Base-by-base conservation (phyloP, 257 asterid genomes). In the Gynochthodes officinalis region DNA sequence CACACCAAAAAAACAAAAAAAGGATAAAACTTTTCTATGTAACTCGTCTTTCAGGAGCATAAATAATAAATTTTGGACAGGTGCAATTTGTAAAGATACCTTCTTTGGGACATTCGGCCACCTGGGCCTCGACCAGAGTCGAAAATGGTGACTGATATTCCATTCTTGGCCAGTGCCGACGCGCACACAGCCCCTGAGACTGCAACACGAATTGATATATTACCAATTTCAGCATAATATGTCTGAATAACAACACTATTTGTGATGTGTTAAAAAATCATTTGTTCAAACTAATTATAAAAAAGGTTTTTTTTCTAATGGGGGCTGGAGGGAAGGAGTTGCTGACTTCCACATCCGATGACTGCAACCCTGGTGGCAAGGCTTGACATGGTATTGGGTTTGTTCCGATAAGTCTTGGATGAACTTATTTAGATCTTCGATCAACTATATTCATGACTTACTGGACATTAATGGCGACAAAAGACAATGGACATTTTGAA, bases 171-270 rank as follows among this genome's bases (percentile, higher is more conserved):
- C 60, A 93, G 84, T 65, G 84, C 76, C 13, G 97, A 93, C 18
- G 95, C 95, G 75, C 98, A 90, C 10, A 93, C 96, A 16, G 98
- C 88, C 78, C 98, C 98, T 40, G 98, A 87, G 81, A 93, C 98
- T 93, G 90, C 73, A 70, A 61, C 42, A 50, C 15, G n/a, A 19
- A 4, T 50, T 21, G 3, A 50, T 50, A 50, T 11, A 50, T 25
- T 19, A 13, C 23, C 66, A 60, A 33, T n/a, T n/a, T n/a, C n/a
- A n/a, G n/a, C n/a, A n/a, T n/a, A n/a, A n/a, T n/a, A n/a, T n/a
- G n/a, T n/a, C n/a, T n/a, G n/a, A n/a, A n/a, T n/a, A n/a, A n/a
- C n/a, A n/a, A n/a, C n/a, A n/a, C n/a, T n/a, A 60, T 60, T 19
- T 46, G 52, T 10, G 10, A 32, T 21, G n/a, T n/a, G n/a, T n/a